These are phyloP conservation scores for Daldinia childiae DNA, from an alignment of 495 filamentous ascomycete genomes.

Conservation along the genomic window DNA sequence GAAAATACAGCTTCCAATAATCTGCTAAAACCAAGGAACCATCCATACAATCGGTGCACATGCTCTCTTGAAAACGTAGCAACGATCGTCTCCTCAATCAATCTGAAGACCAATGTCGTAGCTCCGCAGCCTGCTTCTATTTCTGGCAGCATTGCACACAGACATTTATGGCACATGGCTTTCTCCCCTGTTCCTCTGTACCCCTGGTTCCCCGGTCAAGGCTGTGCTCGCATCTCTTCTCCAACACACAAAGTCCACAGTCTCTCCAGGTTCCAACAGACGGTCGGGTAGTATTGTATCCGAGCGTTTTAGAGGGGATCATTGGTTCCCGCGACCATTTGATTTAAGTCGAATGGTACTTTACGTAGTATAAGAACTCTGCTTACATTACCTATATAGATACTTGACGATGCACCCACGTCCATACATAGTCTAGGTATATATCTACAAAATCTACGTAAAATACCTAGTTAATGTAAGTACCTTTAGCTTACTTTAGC, in stretches of 20 bases:
- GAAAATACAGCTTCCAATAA: slow-evolving; percentile 7
- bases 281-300: slow-evolving; percentile 18
- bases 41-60: slow-evolving; percentile 35
- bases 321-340: slow-evolving; percentile 11
- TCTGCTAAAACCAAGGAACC: slow-evolving; percentile 28
- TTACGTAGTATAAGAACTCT: background rate
- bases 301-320: slow-evolving; percentile 2
- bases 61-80: slow-evolving; percentile 24
- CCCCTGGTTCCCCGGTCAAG: slow-evolving; percentile 27
- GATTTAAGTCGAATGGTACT: background rate
- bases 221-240: slow-evolving; percentile 29
- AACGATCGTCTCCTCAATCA: slow-evolving; percentile 37
- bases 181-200: slow-evolving; percentile 23
- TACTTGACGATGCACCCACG: background rate
- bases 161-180: slow-evolving; percentile 41
- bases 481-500: background rate
- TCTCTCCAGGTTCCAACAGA: slow-evolving; percentile 35
- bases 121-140: slow-evolving; percentile 38
- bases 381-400: too few species aligned
- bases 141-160: slow-evolving; percentile 37
- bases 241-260: slow-evolving; percentile 3
- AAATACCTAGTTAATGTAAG: too few species aligned
- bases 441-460: too few species aligned
- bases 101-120: slow-evolving; percentile 39
- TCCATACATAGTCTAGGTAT: background rate